Base-by-base conservation (phyloP, 169 alveolate species). In the Eimeria tenella region DNA sequence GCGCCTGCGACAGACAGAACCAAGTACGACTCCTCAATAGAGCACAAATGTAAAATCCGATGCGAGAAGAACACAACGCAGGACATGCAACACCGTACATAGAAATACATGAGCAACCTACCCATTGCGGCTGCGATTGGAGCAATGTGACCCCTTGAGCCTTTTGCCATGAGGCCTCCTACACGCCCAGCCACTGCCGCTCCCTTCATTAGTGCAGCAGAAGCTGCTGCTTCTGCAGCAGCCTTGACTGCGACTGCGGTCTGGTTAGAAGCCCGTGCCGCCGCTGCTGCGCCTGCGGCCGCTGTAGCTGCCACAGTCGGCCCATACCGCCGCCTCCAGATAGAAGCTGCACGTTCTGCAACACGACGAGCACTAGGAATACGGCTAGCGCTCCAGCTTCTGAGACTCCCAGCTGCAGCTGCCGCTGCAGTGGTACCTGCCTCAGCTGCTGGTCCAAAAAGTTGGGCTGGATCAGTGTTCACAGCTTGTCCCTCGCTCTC, bases 71-170 rank as follows among this genome's bases (percentile, higher is more conserved):
- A 19, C 19, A 60, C 90, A 83, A 50, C 55, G 68, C 77, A 68
- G 77, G 68, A 58, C 11, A 3, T 58, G 73, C 88, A 79, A 42
- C 73, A 55, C 55, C 25, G 42, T 9, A 42, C 0, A 17, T 19
- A 5, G 84, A 4, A 74, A 31, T 31, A 49, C 4, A 50, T 4
- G 63, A 9, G 87, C 42, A 13, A 5, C 94, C 50, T 75, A 90
- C 94, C 94, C 90, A 90, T 31, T 25, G 86, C 79, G n/a, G 94
- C 86, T 10, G 94, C 88, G 50, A 90, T 60, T 8, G 94, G 94
- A 25, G 94, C 94, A 9, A 90, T 53, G 63, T 90, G 90, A 4
- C 94, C 94, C 70, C 58, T 49, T 70, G 90, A 7, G 42, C 94
- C 86, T 25, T 58, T 49, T 9, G 71, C 90, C 90, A 83, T 83